phyloP scores from a whole-genome alignment of 2,329 filamentous ascomycete species.

The Diplodia corticola region DNA sequence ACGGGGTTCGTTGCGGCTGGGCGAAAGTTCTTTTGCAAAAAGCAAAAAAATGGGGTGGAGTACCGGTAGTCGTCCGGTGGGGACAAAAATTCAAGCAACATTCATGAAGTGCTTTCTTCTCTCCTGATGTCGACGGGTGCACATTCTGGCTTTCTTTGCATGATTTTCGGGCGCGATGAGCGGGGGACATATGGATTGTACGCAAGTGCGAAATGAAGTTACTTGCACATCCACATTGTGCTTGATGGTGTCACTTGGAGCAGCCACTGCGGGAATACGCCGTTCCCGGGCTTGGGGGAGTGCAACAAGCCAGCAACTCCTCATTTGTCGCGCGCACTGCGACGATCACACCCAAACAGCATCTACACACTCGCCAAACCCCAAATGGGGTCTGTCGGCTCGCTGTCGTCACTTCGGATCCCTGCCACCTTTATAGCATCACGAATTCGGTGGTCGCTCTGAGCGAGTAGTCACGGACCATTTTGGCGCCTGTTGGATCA shows the following conservation, averaged over 20 bases:
- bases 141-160: conserved; percentile 12
- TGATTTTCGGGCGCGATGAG: conserved; percentile 23
- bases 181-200: conserved; percentile 22
- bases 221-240: conserved; percentile 34
- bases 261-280: background rate
- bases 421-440: no score
- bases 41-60: conserved; percentile 6
- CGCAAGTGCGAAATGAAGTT: conserved; percentile 24
- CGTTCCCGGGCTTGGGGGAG: background rate
- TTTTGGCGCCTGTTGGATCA: conserved; percentile 24
- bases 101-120: conserved; percentile 16
- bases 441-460: background rate
- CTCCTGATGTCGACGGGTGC: conserved; percentile 21
- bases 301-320: no score
- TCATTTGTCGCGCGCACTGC: background rate
- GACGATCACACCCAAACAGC: background rate
- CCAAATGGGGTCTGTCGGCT: background rate
- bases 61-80: conserved; percentile 19
- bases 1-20: conserved; percentile 4
- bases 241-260: conserved; percentile 1
- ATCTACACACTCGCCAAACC: background rate
- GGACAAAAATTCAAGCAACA: conserved; percentile 11
- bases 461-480: conserved; percentile 24
- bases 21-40: conserved; percentile 2
- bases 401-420: background rate